A percentile compares a stretch with the other conserved stretches of the same genome.
These are phyloP conservation scores for Nitzschia sp. DNA, from an alignment of 108 stramenopile genomes.

Conservation along the genomic window DNA sequence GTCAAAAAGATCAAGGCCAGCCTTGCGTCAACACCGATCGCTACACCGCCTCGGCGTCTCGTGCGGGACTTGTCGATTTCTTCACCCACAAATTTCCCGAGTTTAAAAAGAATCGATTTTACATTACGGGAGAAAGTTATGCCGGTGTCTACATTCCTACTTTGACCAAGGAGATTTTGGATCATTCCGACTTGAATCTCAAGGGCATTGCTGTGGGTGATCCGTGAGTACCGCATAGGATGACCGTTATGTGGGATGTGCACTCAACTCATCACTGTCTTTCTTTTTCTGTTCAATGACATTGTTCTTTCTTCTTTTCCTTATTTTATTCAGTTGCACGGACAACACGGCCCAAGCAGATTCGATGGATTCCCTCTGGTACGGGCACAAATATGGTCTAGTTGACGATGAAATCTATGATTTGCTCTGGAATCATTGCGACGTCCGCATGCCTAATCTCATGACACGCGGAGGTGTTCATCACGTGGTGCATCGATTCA, in stretches of 20 bases:
- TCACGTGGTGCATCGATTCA: constrained; percentile 22
- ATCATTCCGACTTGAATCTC: constrained; percentile 42
- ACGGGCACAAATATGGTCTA: constrained; percentile 65
- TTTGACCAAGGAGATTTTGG: constrained; percentile 70
- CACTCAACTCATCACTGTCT: too few relatives aligned
- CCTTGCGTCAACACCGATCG: constrained; percentile 74
- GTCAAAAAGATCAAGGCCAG: constrained; percentile 32
- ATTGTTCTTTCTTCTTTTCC: too few relatives aligned
- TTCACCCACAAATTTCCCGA: constrained; percentile 78
- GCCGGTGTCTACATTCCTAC: constrained; percentile 86
- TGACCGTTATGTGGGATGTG: too few relatives aligned
- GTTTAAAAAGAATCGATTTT: constrained; percentile 60
- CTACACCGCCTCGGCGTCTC: constrained; percentile 66
- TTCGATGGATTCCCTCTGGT: constrained; percentile 67
- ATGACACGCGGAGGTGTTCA: constrained; percentile 41
- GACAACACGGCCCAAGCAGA: constrained; percentile 65
- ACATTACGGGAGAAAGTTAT: constrained; percentile 85
- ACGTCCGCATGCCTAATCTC: constrained; percentile 36
- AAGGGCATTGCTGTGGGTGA: constrained; percentile 69
- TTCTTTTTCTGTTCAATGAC: not conserved
- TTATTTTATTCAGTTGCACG: constrained; percentile 34
- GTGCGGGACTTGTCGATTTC: constrained; percentile 65
- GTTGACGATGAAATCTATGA: constrained; percentile 58
- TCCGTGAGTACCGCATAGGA: constrained; percentile 44
- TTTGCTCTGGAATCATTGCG: constrained; percentile 55